Conservation (phyloP, 2,329 filamentous ascomycete genomes). For the Colletotrichum orbiculare region DNA sequence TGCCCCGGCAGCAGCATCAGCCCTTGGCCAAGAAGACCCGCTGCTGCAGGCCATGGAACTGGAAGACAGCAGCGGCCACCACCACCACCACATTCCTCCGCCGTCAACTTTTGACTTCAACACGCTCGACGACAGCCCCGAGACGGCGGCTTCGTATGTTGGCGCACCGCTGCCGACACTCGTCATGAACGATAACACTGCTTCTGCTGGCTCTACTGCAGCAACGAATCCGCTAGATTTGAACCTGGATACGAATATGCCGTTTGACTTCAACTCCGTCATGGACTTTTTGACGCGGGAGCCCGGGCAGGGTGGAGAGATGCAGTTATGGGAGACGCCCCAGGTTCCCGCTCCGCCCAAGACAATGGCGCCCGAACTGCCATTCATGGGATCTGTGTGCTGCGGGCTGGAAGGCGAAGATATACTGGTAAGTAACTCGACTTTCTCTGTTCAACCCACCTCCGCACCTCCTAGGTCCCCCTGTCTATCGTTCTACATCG, state of each 20-base stretch:
- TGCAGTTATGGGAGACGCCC: slow-evolving; percentile 34
- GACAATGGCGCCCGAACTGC: slow-evolving; percentile 13
- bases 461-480: neutral
- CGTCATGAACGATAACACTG: slow-evolving; percentile 12
- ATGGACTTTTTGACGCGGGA: slow-evolving; percentile 35
- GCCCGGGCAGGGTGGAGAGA: slow-evolving; percentile 27
- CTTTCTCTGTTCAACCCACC: slow-evolving; percentile 1
- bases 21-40: slow-evolving; percentile 13
- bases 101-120: slow-evolving; percentile 30
- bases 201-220: slow-evolving; percentile 5
- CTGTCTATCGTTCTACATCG: neutral
- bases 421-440: slow-evolving; percentile 14
- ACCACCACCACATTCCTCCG: neutral
- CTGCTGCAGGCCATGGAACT: slow-evolving; percentile 30
- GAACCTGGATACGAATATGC: slow-evolving; percentile 38
- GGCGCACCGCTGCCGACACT: slow-evolving; percentile 8
- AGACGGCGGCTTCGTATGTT: slow-evolving; percentile 12
- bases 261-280: slow-evolving; percentile 45
- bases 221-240: slow-evolving; percentile 38
- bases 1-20: neutral
- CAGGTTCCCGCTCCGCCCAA: slow-evolving; percentile 18
- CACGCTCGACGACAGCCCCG: slow-evolving; percentile 11
- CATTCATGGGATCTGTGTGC: slow-evolving; percentile 1
- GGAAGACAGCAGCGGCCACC: slow-evolving; percentile 7
- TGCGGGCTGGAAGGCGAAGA: slow-evolving; percentile 14